phyloP scores from a whole-genome alignment of 345 rosid genomes.

The Abelmoschus esculentus region DNA sequence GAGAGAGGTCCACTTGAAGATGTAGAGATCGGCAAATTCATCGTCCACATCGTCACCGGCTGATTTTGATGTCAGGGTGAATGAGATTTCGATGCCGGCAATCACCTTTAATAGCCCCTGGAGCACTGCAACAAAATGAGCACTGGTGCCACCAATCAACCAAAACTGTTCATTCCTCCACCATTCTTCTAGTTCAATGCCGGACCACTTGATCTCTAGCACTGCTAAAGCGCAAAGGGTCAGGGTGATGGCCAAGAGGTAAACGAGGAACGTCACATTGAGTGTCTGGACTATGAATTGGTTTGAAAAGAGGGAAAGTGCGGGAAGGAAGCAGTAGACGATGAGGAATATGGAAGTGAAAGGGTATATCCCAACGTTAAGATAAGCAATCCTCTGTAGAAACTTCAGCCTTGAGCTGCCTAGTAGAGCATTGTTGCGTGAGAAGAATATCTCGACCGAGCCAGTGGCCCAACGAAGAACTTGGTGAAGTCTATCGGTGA shows the following conservation, averaged over 20 bases:
- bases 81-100: slow-evolving; percentile 74
- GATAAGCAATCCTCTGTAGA: slow-evolving; percentile 72
- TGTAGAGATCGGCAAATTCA: slow-evolving; percentile 60
- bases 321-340: slow-evolving; percentile 83
- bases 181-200: slow-evolving; percentile 70
- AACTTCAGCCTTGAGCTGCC: slow-evolving; percentile 51
- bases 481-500: slow-evolving; percentile 78
- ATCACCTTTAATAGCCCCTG: slow-evolving; percentile 76
- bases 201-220: slow-evolving; percentile 81
- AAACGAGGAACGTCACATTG: slow-evolving; percentile 42
- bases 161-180: slow-evolving; percentile 94
- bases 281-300: slow-evolving; percentile 59
- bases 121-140: slow-evolving; percentile 72
- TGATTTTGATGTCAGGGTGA: slow-evolving; percentile 67
- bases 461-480: slow-evolving; percentile 88
- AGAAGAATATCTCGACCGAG: slow-evolving; percentile 84
- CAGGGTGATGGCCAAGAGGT: slow-evolving; percentile 51
- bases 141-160: slow-evolving; percentile 87
- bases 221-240: slow-evolving; percentile 57
- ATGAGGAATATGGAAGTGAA: slow-evolving; percentile 75
- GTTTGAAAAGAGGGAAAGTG: slow-evolving; percentile 57
- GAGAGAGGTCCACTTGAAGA: slow-evolving; percentile 68
- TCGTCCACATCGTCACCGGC: slow-evolving; percentile 55
- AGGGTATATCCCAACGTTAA: slow-evolving; percentile 76
- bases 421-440: slow-evolving; percentile 63